These are phyloP conservation scores for Hypoxylon sp. DNA, from an alignment of 2,329 filamentous ascomycete species.

Conservation along the genomic window DNA sequence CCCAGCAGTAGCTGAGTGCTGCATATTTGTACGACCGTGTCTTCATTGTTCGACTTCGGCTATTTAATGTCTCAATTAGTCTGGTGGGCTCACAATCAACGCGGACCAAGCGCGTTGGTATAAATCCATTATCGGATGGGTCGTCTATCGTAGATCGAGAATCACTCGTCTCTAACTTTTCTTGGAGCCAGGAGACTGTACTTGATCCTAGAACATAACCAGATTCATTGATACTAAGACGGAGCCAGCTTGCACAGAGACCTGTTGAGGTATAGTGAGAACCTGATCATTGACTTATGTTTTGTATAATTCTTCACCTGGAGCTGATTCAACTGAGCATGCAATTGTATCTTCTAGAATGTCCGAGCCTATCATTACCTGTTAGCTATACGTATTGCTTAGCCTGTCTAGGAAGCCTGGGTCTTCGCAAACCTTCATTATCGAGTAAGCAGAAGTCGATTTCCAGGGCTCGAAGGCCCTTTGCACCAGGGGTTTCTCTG, in stretches of 20 bases:
- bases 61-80: slow-evolving; percentile 5
- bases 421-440: neutral
- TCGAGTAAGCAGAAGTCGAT: neutral
- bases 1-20: slow-evolving; percentile 30
- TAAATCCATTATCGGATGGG: neutral
- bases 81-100: slow-evolving; percentile 9
- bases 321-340: neutral
- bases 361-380: neutral
- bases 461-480: neutral
- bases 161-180: neutral
- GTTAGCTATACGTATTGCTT: neutral
- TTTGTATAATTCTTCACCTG: neutral
- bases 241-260: slow-evolving; percentile 10
- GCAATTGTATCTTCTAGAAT: neutral
- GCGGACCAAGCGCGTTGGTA: slow-evolving; percentile 19
- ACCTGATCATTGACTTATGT: neutral
- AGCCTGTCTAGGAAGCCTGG: neutral
- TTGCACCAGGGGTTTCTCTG: neutral
- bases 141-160: too few relatives aligned
- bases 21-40: neutral
- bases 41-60: neutral
- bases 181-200: slow-evolving; percentile 7
- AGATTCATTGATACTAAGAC: neutral
- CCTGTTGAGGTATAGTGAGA: slow-evolving; percentile 1
- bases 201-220: neutral